These are phyloP conservation scores for Helicosporidium sp. DNA, from an alignment of 139 green algal genomes.

Conservation along the genomic window DNA sequence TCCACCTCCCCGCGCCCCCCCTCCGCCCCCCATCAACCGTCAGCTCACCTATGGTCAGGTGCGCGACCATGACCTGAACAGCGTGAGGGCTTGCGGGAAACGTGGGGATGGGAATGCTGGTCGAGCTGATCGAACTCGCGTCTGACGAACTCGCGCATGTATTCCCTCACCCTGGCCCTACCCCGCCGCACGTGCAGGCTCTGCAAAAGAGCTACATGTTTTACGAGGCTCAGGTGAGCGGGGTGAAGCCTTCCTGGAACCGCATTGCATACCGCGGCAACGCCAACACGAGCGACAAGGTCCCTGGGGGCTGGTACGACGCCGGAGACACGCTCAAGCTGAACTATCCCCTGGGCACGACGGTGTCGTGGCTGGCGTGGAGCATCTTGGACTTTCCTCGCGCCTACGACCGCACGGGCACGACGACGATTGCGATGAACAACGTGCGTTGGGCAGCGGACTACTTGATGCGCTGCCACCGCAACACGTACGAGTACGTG, in stretches of 20 bases:
- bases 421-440: neutral
- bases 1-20: too few relatives aligned
- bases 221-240: slow-evolving; percentile 28
- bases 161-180: neutral
- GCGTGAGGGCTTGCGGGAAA: too few relatives aligned
- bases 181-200: neutral
- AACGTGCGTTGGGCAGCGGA: neutral
- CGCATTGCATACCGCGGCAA: slow-evolving; percentile 19
- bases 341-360: slow-evolving; percentile 28
- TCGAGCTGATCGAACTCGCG: too few relatives aligned
- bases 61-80: too few relatives aligned
- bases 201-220: slow-evolving; percentile 16
- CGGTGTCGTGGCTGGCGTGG: slow-evolving; percentile 22
- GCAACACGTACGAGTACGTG: neutral
- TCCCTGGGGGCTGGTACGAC: slow-evolving; percentile 12
- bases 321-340: slow-evolving; percentile 32
- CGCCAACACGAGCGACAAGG: neutral
- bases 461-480: slow-evolving; percentile 4
- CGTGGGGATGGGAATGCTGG: too few relatives aligned
- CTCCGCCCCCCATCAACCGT: too few relatives aligned
- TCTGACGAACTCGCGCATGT: too few relatives aligned
- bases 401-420: neutral
- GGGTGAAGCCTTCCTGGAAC: neutral
- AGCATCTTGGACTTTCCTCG: slow-evolving; percentile 23
- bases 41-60: too few relatives aligned